These are phyloP conservation scores for Ceratobasidium sp. DNA, from an alignment of 1,284 basidiomycete species.

Conservation along the genomic window DNA sequence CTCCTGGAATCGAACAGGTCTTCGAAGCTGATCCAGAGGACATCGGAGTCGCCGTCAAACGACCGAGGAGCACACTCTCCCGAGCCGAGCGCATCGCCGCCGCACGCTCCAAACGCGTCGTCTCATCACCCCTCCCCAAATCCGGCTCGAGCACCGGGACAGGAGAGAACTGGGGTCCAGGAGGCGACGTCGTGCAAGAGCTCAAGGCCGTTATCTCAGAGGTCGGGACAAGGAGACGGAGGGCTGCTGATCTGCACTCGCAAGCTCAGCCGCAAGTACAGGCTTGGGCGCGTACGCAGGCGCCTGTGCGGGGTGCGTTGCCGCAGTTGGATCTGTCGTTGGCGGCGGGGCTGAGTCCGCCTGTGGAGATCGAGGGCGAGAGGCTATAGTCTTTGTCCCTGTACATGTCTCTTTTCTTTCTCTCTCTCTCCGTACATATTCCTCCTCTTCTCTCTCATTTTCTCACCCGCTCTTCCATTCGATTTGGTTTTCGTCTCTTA, in stretches of 20 bases:
- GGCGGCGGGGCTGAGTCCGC: not conserved
- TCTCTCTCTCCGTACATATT: not conserved
- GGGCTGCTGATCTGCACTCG: conserved; percentile 59
- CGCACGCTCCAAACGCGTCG: conserved; percentile 66
- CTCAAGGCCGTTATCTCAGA: conserved; percentile 85
- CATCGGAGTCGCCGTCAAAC: conserved; percentile 46
- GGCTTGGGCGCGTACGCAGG: no score
- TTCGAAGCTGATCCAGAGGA: conserved; percentile 71
- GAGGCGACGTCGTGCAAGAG: conserved; percentile 82
- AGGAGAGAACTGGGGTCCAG: conserved; percentile 69
- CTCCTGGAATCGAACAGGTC: conserved; percentile 76
- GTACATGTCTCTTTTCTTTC: conserved; percentile 17
- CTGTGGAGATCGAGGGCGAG: not conserved
- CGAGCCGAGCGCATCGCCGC: conserved; percentile 75
- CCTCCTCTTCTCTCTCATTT: not conserved
- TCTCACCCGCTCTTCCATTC: not conserved
- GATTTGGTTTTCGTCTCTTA: not conserved
- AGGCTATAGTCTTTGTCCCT: conserved; percentile 15
- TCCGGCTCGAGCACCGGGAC: conserved; percentile 12
- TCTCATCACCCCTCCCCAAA: conserved; percentile 7
- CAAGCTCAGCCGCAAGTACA: no score
- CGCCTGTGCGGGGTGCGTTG: not conserved
- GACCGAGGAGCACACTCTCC: conserved; percentile 63
- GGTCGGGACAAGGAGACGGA: conserved; percentile 73
- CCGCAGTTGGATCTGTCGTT: conserved; percentile 3